Evolutionary conservation across 1,139 yeast species (phyloP).

Genomic region (Saccharomycopsis hybrid): DNA sequence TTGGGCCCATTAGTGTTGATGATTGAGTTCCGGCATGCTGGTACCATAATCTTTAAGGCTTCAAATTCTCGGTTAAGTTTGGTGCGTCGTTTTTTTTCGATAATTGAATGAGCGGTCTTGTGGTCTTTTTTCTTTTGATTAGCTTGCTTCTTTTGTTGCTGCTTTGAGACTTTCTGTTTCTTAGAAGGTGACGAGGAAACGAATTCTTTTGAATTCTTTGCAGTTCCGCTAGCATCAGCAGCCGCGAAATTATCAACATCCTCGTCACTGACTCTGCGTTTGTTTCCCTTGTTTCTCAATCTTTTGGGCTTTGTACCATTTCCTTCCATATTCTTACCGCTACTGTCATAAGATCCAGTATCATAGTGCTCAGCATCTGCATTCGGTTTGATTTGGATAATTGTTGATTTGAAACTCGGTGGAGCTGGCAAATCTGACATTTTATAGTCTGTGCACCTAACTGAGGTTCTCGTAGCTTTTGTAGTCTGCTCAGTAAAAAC

Average conservation of each 20-base stretch:
- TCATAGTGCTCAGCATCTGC: not conserved
- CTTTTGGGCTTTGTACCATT: not conserved
- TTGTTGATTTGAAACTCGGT: conserved; percentile 19
- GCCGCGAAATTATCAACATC: too few relatives aligned
- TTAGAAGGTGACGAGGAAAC: not conserved
- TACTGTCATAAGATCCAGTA: not conserved
- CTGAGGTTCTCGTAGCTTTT: too few relatives aligned
- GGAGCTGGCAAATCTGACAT: conserved; percentile 20
- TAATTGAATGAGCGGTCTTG: conserved; percentile 63
- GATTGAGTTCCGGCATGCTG: conserved; percentile 57
- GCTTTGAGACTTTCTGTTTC: too few relatives aligned
- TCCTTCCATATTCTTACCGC: not conserved
- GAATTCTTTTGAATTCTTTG: too few relatives aligned
- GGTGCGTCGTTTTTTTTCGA: conserved; percentile 71
- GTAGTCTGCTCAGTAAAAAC: too few relatives aligned
- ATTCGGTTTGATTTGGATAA: conserved; percentile 19
- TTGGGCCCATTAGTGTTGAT: conserved; percentile 29
- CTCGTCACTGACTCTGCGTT: not conserved
- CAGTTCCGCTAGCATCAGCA: too few relatives aligned
- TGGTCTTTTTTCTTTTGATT: conserved; percentile 52
- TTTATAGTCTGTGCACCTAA: too few relatives aligned
- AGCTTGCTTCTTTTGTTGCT: too few relatives aligned
- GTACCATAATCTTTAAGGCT: conserved; percentile 68
- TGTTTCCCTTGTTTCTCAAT: not conserved
- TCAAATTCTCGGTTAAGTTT: conserved; percentile 81